phyloP scores from a whole-genome alignment of 1,139 yeast species.

The Kurtzmaniella quercitrusa region DNA sequence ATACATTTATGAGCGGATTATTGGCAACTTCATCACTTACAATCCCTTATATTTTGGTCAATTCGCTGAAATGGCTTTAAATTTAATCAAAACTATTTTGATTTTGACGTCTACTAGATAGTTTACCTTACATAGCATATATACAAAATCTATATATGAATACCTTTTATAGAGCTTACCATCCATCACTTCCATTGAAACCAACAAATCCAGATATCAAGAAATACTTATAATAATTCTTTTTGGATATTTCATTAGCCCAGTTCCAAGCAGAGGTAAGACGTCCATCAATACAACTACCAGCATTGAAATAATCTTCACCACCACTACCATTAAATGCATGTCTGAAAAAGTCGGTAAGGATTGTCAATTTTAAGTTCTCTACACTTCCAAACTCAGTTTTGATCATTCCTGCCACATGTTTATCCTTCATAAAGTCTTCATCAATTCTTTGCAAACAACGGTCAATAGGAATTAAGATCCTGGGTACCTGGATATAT shows the following conservation, averaged over 20 bases:
- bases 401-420: slow-evolving; percentile 44
- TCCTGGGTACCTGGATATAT: slow-evolving; percentile 70
- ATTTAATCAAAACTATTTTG: background rate
- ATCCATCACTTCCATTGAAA: slow-evolving; percentile 68
- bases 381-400: slow-evolving; percentile 53
- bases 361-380: slow-evolving; percentile 46
- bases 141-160: too few species aligned
- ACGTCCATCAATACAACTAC: slow-evolving; percentile 76
- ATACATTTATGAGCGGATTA: slow-evolving; percentile 46
- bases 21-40: background rate
- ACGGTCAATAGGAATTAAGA: slow-evolving; percentile 62
- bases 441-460: slow-evolving; percentile 51
- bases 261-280: slow-evolving; percentile 78
- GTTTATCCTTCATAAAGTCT: slow-evolving; percentile 42
- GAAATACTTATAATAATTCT: slow-evolving; percentile 59
- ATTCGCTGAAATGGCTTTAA: background rate
- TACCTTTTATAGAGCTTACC: slow-evolving; percentile 1
- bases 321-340: slow-evolving; percentile 80
- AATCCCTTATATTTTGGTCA: background rate
- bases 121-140: too few species aligned
- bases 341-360: slow-evolving; percentile 66
- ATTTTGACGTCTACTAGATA: too few species aligned
- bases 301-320: slow-evolving; percentile 73
- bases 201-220: slow-evolving; percentile 68
- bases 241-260: slow-evolving; percentile 63